These are phyloP conservation scores for Corrigiola litoralis DNA, from an alignment of 179 eudicot species.

Conservation along the genomic window DNA sequence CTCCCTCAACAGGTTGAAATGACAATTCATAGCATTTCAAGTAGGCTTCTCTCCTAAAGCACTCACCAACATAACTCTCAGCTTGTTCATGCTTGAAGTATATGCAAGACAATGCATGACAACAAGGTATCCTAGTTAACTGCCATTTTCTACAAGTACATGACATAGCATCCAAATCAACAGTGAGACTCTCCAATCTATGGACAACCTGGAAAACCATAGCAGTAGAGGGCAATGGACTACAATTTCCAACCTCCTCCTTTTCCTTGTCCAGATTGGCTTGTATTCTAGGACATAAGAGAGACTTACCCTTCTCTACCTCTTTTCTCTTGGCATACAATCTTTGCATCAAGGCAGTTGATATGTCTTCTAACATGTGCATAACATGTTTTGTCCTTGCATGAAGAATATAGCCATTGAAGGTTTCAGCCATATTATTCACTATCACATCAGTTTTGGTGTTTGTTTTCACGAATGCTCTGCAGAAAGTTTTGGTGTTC, in stretches of 20 bases:
- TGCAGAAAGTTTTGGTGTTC: neutral
- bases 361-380: slow-evolving; percentile 1
- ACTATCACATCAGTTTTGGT: neutral
- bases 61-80: neutral
- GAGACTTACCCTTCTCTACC: neutral
- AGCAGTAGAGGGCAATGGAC: neutral
- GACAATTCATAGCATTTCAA: neutral
- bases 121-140: neutral
- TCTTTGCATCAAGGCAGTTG: neutral
- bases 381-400: neutral
- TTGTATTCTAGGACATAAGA: neutral
- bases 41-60: neutral
- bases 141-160: neutral
- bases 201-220: neutral
- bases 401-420: neutral
- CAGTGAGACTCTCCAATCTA: neutral
- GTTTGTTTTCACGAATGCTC: neutral
- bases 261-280: neutral
- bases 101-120: neutral
- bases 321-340: neutral
- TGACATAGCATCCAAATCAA: neutral
- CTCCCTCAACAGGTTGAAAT: neutral
- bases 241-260: neutral
- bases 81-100: neutral
- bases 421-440: neutral